Evolutionary conservation across 352 stramenopile genomes (phyloP), one percentile per base, ranked within the genome.

Genomic region (Phytophthora lateralis): DNA sequence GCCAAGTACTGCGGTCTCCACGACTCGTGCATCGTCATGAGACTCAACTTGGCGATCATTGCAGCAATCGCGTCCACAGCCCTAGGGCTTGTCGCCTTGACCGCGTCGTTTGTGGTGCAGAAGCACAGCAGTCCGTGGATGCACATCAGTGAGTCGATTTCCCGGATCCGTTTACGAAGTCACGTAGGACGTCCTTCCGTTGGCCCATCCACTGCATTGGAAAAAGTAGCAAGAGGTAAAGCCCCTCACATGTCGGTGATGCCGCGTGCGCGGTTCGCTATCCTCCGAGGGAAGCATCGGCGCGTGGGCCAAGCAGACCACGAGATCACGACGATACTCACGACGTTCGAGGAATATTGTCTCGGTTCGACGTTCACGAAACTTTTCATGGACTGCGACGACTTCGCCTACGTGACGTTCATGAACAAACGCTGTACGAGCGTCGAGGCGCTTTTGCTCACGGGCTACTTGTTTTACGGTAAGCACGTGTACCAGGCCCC

Each of bases 301-400:
- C 55, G 42, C 26, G 48, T 66, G 6, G 48, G 62, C 2, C 55
- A 49, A 11, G 20, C 15, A 43, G 42, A 56, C 3, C 55, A 60
- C 34, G 37, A 55, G 0, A 48, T 70, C 27, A 47, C 48, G 4
- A 69, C 46, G 6, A 64, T 29, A 10, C 50, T 58, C 3, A 74
- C 66, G 1, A 71, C 53, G 1, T 75, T 75, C 8, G 66, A 75
- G 43, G 45, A 64, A 21, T 55, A 54, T 21, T 75, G 66, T 58
- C 66, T 75, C 27, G 66, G 66, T 3, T 67, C 41, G 4, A 26
- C 44, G 1, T 71, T 75, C 38, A 59, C 45, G 0, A 57, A 51
- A 34, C 51, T 75, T 20, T 75, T 75, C 46, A 58, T 45, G 45
- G 66, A 71, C 47, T 75, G 66, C 18, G 66, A 71, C 29, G 66